Percentiles rank a stretch among this genome's conserved stretches.
Conservation (phyloP, 331 rosid species). For the Erythrophleum ivorense region DNA sequence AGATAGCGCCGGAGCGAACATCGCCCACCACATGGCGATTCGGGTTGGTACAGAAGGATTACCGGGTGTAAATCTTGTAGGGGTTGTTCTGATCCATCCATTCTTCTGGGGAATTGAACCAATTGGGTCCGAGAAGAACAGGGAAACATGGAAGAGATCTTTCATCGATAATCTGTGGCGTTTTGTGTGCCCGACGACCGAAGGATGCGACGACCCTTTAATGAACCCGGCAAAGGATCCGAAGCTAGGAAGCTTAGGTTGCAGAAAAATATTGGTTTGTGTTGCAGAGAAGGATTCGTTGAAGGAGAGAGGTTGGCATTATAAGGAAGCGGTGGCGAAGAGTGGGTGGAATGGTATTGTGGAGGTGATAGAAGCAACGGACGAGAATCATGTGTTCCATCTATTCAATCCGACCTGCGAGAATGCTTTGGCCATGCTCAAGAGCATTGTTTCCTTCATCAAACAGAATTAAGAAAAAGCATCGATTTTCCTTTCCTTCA, state of each 20-base stretch:
- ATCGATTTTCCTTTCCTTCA: no score
- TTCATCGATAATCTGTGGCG: slow-evolving; percentile 36
- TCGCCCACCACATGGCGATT: slow-evolving; percentile 43
- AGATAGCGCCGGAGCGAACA: slow-evolving; percentile 52
- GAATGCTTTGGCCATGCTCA: slow-evolving; percentile 43
- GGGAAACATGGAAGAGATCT: neutral
- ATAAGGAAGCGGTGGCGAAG: slow-evolving; percentile 44
- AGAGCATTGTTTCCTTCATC: slow-evolving; percentile 39
- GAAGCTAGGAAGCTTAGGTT: slow-evolving; percentile 39
- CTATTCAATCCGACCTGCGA: slow-evolving; percentile 29
- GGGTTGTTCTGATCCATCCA: slow-evolving; percentile 46
- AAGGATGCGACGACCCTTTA: slow-evolving; percentile 48
- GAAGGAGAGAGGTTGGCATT: slow-evolving; percentile 47
- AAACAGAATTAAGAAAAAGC: neutral
- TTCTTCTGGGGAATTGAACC: slow-evolving; percentile 48
- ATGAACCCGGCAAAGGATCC: slow-evolving; percentile 50
- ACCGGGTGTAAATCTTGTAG: slow-evolving; percentile 32
- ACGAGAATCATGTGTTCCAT: slow-evolving; percentile 51
- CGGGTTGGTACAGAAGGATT: slow-evolving; percentile 33
- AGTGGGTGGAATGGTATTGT: slow-evolving; percentile 52
- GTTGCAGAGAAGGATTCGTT: slow-evolving; percentile 52
- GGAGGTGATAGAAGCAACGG: slow-evolving; percentile 39
- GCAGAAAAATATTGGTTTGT: slow-evolving; percentile 44
- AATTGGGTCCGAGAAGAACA: slow-evolving; percentile 32
- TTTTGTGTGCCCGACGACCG: slow-evolving; percentile 41